phyloP scores from a whole-genome alignment of 345 rosid genomes.

The Eucalyptus cloeziana region DNA sequence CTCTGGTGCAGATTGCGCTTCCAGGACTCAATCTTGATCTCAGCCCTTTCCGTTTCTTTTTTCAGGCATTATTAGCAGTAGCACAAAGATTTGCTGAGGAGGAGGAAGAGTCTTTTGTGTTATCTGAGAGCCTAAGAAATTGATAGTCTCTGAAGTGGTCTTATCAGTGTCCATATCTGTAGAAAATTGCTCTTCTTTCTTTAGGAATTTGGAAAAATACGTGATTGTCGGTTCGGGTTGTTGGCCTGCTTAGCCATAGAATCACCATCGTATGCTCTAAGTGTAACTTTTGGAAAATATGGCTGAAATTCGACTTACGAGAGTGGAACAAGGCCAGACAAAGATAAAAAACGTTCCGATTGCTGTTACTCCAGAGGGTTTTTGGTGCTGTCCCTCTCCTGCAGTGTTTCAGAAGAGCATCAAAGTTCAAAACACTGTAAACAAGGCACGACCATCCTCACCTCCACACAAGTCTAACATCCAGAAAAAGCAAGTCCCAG shows the following conservation, averaged over 20 bases:
- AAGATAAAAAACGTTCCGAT: constrained; percentile 86
- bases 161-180: not conserved
- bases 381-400: constrained; percentile 99
- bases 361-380: constrained; percentile 97
- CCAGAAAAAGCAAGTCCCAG: constrained; percentile 33
- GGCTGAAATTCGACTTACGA: constrained; percentile 79
- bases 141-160: not conserved
- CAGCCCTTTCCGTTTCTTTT: not conserved
- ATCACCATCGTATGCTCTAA: not conserved
- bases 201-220: not conserved
- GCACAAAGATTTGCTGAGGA: not conserved
- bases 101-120: not conserved
- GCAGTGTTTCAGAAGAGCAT: constrained; percentile 77
- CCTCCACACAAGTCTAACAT: constrained; percentile 37
- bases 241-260: not conserved
- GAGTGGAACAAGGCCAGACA: constrained; percentile 69
- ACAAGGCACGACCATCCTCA: constrained; percentile 57
- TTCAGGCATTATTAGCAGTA: not conserved
- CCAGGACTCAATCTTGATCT: not conserved
- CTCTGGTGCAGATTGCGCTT: not conserved
- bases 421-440: constrained; percentile 51
- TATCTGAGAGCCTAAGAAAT: not conserved
- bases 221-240: not conserved
- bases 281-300: constrained; percentile 19
- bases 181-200: not conserved